Evolutionary conservation across 2,329 filamentous ascomycete species (phyloP), one percentile per base, ranked within the genome.

Genomic region (Microsporum audouinii): DNA sequence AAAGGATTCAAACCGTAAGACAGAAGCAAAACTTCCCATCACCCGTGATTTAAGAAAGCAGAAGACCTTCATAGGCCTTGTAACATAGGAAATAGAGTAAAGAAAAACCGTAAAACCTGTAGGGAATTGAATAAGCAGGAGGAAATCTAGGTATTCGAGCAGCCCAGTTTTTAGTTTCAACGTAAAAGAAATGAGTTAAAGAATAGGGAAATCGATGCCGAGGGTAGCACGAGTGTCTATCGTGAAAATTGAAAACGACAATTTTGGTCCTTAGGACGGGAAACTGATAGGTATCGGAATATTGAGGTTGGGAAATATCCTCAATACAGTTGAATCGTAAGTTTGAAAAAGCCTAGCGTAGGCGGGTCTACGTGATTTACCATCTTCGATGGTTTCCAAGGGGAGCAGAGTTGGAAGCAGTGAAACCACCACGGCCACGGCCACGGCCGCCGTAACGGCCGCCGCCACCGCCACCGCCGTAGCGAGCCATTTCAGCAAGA

Each of bases 401-500:
- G 60, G 82, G 81, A 66, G 82, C 82, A 68, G 77, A 72, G 71
- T 85, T 85, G 69, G 80, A 81, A 68, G 79, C 78, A 71, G 80
- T 82, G 72, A 77, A 83, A 65, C 79, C 77, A 69, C 76, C 84
- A 69, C 87, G 82, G 73, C 87, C 87, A 69, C 88, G 79, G 67
- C 83, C 78, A 62, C 81, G 75, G 69, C 83, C 85, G 70, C 87
- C 84, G 70, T 84, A 86, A 66, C 87, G 82, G 67, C 79, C 74
- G 67, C 88, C 84, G 65, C 87, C 84, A 60, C 88, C 88, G 63
- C 90, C 90, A 62, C 89, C 89, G 67, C 90, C 85, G 73, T 91
- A 97, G 75, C 94, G 88, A 68, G 85, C 86, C 94, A 99, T 97
- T 82, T 99, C 94, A 65, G 86, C 85, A 65, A 99, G 87, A 75